These are phyloP conservation scores for Fraxinus americana DNA, from an alignment of 257 asterid species.

Conservation along the genomic window DNA sequence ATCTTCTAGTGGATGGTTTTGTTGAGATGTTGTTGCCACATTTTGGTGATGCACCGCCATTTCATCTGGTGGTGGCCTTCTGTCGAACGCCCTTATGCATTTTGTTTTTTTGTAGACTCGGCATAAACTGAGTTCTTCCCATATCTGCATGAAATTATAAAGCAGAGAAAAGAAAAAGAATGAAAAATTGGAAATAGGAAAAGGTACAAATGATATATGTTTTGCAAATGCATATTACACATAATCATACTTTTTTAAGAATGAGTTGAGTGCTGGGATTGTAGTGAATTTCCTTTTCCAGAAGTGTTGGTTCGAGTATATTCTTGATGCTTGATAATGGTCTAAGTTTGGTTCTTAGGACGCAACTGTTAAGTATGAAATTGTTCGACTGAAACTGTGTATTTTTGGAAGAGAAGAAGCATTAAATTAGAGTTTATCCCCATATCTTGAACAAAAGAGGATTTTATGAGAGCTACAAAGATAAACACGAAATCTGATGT, in stretches of 20 bases:
- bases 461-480: background rate
- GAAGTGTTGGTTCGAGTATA: background rate
- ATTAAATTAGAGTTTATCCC: no score
- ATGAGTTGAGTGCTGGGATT: background rate
- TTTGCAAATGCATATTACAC: background rate
- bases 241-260: background rate
- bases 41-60: background rate
- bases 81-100: constrained; percentile 36
- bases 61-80: constrained; percentile 30
- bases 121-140: no score
- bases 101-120: constrained; percentile 40
- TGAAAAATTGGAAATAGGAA: background rate
- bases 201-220: background rate
- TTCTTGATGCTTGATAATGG: no score
- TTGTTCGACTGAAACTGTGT: no score
- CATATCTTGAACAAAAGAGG: no score
- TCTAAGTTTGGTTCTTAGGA: no score
- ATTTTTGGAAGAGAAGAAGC: background rate
- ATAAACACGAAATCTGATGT: background rate
- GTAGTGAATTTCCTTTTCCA: background rate
- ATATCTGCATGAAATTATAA: constrained; percentile 20
- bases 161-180: background rate
- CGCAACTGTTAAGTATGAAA: no score
- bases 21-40: background rate
- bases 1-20: background rate